A percentile compares a stretch with the other conserved stretches of the same genome.
These are phyloP conservation scores for Wickerhamiella pararugosa DNA, from an alignment of 1,139 yeast species.

Conservation along the genomic window DNA sequence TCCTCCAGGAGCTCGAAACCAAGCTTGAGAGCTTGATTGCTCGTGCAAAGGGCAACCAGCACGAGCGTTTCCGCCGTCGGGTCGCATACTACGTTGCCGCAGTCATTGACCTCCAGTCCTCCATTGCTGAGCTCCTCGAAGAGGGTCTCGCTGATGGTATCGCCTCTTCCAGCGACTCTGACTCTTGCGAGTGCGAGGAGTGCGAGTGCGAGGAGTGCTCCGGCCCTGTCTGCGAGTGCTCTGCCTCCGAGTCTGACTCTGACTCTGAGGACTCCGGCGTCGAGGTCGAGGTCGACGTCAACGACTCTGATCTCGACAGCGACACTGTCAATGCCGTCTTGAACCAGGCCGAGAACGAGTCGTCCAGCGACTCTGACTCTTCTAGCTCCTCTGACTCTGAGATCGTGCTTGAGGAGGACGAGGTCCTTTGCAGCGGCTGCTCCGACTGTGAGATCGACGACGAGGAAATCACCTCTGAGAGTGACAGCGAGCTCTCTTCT, in stretches of 20 bases:
- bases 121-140: constrained; percentile 16
- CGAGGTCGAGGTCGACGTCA: constrained; percentile 14
- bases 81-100: constrained; percentile 17
- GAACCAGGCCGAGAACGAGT: constrained; percentile 15
- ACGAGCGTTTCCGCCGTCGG: constrained; percentile 16
- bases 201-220: constrained; percentile 7
- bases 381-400: constrained; percentile 6
- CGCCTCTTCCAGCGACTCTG: constrained; percentile 9
- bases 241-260: constrained; percentile 1
- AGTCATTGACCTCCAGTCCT: constrained; percentile 13
- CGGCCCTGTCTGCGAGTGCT: constrained; percentile 7
- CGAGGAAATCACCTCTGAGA: constrained; percentile 1
- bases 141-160: constrained; percentile 11
- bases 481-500: background rate
- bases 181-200: constrained; percentile 3
- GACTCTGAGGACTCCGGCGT: constrained; percentile 7
- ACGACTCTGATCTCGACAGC: constrained; percentile 18
- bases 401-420: constrained; percentile 5
- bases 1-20: constrained; percentile 15
- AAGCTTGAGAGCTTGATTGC: constrained; percentile 15
- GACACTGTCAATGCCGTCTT: constrained; percentile 17
- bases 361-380: constrained; percentile 9
- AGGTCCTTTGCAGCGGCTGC: constrained; percentile 7
- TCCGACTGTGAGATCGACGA: constrained; percentile 4
- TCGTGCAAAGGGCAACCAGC: constrained; percentile 14